Conservation (phyloP, 805 yeast genomes). For the Cyberlindnera veronae region DNA sequence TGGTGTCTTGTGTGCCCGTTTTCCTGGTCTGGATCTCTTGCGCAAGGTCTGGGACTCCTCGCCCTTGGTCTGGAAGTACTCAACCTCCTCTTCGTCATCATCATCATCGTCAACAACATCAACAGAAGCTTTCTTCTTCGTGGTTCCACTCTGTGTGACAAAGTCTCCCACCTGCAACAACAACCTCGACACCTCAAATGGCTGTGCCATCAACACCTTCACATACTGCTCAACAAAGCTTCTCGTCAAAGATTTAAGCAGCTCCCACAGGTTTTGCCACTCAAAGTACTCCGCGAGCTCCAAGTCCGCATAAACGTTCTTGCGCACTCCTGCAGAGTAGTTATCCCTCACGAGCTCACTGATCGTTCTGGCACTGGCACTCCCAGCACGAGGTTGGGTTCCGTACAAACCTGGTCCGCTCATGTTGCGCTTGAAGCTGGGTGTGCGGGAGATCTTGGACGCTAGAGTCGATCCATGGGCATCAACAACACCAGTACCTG, state of each 20-base stretch:
- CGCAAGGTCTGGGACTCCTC: conserved; percentile 16
- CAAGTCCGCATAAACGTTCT: conserved; percentile 40
- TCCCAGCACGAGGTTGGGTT: conserved; percentile 1
- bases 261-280: conserved; percentile 50
- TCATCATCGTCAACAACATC: conserved; percentile 34
- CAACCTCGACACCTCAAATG: conserved; percentile 79
- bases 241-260: conserved; percentile 52
- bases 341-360: conserved; percentile 23
- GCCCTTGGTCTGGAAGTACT: conserved; percentile 36
- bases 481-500: conserved; percentile 61
- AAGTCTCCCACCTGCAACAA: conserved; percentile 79
- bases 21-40: conserved; percentile 20
- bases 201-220: conserved; percentile 72
- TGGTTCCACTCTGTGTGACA: conserved; percentile 21
- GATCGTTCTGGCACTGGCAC: conserved; percentile 13
- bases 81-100: conserved; percentile 41
- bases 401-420: conserved; percentile 13
- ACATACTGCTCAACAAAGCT: conserved; percentile 67
- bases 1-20: not conserved
- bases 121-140: conserved; percentile 6
- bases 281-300: conserved; percentile 69
- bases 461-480: conserved; percentile 37
- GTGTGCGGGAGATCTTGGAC: conserved; percentile 33
- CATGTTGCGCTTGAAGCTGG: conserved; percentile 16
- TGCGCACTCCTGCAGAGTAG: conserved; percentile 24